phyloP scores from a whole-genome alignment of 192 early-diverging fungal species.

The Coemansia sp. region DNA sequence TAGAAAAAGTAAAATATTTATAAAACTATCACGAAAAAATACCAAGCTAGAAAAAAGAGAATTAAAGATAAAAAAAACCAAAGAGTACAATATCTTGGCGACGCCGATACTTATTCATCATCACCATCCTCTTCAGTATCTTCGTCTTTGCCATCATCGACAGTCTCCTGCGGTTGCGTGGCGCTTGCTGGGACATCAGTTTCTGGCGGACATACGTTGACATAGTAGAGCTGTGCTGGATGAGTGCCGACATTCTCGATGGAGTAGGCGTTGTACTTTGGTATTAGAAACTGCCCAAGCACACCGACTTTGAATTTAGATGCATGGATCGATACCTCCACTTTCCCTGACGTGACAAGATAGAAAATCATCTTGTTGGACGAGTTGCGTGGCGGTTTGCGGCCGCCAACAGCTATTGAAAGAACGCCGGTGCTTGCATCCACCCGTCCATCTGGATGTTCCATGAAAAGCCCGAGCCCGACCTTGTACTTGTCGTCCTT shows the following conservation, averaged over 20 bases:
- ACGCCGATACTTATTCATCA: background rate
- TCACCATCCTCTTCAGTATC: background rate
- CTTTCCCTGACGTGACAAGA: conserved; percentile 40
- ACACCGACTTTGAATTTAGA: conserved; percentile 34
- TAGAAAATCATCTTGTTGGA: conserved; percentile 24
- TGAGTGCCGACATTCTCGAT: conserved; percentile 50
- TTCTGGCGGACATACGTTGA: conserved; percentile 19
- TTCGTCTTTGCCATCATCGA: background rate
- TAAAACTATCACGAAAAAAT: background rate
- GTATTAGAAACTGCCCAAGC: conserved; percentile 45
- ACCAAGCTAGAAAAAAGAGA: background rate
- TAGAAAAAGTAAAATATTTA: too few relatives aligned
- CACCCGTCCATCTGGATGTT: conserved; percentile 13
- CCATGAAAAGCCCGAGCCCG: conserved; percentile 27
- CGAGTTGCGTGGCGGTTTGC: conserved; percentile 32
- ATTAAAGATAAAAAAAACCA: background rate
- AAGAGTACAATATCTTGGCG: too few relatives aligned
- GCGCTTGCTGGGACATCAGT: background rate
- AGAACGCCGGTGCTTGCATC: conserved; percentile 28
- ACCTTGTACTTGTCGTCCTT: conserved; percentile 27
- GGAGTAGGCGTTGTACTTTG: conserved; percentile 33
- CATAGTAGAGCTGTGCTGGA: conserved; percentile 45
- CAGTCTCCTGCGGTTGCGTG: background rate
- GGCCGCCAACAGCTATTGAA: conserved; percentile 29
- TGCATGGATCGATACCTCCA: conserved; percentile 33